phyloP scores from a whole-genome alignment of 345 rosid genomes.

The Euphorbia tirucalli region DNA sequence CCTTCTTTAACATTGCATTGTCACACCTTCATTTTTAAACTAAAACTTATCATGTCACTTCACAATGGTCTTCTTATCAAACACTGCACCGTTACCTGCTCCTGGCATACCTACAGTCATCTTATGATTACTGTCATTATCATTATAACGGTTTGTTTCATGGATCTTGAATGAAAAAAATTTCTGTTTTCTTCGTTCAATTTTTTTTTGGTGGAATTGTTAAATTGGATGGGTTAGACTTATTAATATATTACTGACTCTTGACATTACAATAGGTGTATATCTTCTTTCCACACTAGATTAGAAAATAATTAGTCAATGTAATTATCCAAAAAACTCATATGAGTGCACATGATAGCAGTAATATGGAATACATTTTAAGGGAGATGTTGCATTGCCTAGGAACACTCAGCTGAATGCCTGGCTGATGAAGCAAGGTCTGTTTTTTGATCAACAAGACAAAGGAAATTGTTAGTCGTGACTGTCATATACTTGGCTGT shows the following conservation, averaged over 20 bases:
- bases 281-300: not conserved
- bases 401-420: not conserved
- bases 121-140: not conserved
- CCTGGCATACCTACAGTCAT: not conserved
- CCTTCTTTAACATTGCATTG: not conserved
- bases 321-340: not conserved
- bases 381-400: not conserved
- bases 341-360: too few species aligned
- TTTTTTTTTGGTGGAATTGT: too few species aligned
- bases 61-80: too few species aligned
- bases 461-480: not conserved
- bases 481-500: not conserved
- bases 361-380: not conserved
- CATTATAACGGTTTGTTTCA: not conserved
- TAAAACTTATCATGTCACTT: not conserved
- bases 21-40: not conserved
- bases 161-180: not conserved
- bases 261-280: too few species aligned
- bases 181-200: not conserved
- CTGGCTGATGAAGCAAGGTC: not conserved
- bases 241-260: not conserved
- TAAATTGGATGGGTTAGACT: not conserved
- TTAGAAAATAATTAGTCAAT: not conserved
- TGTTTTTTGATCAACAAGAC: not conserved
- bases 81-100: not conserved